Percentiles rank a stretch among this genome's conserved stretches.
Evolutionary conservation across 129 eudicot species (phyloP).

Genomic region (Kitagawia praeruptora): DNA sequence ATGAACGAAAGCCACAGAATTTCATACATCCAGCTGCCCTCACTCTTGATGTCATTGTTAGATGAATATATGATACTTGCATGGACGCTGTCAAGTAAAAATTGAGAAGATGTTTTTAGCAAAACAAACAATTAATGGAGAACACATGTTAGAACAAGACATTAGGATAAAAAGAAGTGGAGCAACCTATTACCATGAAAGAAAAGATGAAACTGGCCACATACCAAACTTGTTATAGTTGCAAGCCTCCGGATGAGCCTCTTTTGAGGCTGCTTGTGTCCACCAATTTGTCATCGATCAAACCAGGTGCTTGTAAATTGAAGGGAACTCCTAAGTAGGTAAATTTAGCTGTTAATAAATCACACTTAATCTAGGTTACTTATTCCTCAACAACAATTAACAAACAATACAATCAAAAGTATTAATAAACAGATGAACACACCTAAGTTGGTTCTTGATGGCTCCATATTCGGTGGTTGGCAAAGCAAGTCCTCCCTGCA

Average conservation of each 20-base stretch:
- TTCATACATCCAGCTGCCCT: neutral
- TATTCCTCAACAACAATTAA: neutral
- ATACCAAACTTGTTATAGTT: conserved; percentile 16
- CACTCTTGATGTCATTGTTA: conserved; percentile 3
- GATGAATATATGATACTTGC: neutral
- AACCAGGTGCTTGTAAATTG: neutral
- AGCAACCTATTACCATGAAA: neutral
- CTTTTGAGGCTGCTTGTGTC: conserved; percentile 9
- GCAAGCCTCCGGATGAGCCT: conserved; percentile 13
- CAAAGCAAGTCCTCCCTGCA: conserved; percentile 22
- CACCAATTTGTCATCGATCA: conserved; percentile 7
- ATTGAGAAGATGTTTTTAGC: too few relatives aligned
- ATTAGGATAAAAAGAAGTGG: too few relatives aligned
- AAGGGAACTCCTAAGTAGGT: conserved; percentile 3
- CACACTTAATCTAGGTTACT: neutral
- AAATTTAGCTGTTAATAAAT: neutral
- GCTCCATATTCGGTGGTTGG: conserved; percentile 16
- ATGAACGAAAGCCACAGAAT: neutral
- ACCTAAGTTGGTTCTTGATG: conserved; percentile 22
- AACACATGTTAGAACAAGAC: too few relatives aligned
- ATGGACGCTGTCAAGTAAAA: neutral
- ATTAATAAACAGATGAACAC: conserved; percentile 3
- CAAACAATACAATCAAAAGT: neutral
- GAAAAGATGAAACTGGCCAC: conserved; percentile 1
- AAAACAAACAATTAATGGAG: neutral